phyloP scores from a whole-genome alignment of 345 rosid genomes.

The Eucalyptus sp. region DNA sequence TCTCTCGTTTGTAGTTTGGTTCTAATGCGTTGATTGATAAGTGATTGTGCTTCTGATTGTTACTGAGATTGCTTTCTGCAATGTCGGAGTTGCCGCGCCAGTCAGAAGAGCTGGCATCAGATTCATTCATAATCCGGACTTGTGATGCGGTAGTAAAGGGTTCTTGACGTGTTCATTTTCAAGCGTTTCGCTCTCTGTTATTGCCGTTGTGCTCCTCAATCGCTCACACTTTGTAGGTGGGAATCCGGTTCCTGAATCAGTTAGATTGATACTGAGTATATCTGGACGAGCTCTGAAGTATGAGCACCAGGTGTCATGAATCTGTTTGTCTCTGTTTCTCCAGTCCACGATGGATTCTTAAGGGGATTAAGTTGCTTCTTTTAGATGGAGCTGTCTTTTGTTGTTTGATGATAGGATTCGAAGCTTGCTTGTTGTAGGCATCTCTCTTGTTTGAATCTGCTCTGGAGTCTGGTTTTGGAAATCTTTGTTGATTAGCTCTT shows the following conservation, averaged over 20 bases:
- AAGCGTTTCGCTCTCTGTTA: neutral
- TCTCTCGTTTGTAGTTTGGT: neutral
- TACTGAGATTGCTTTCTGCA: neutral
- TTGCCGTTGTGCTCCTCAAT: neutral
- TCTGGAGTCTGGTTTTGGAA: neutral
- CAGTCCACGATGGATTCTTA: neutral
- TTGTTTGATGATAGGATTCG: neutral
- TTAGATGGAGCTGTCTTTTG: neutral
- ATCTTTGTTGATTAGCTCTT: neutral
- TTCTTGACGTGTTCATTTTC: neutral
- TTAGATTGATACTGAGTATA: neutral
- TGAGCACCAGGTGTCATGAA: neutral
- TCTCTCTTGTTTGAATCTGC: neutral
- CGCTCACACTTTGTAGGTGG: neutral
- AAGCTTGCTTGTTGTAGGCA: neutral
- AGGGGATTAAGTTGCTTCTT: neutral
- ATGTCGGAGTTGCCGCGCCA: neutral
- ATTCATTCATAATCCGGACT: neutral
- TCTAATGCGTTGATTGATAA: neutral
- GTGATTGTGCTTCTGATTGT: neutral
- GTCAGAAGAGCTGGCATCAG: neutral
- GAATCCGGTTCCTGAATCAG: neutral
- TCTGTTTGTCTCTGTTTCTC: neutral
- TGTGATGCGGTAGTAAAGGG: neutral
- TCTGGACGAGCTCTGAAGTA: neutral